Evolutionary conservation across 805 yeast species (phyloP).

Genomic region (Teunomyces panamensis): DNA sequence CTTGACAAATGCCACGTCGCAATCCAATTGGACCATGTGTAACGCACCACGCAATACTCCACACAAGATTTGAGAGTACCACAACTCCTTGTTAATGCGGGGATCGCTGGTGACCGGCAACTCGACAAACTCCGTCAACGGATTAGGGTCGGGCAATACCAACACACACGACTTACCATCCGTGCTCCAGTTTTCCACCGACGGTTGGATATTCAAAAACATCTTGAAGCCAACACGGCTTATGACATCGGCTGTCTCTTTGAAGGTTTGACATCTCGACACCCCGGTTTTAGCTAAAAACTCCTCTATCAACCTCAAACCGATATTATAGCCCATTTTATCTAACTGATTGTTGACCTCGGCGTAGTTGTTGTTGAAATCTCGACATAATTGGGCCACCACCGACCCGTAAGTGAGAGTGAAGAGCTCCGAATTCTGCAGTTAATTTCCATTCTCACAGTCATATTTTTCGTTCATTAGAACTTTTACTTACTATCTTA

Average conservation of each 20-base stretch:
- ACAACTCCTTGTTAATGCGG: conserved; percentile 63
- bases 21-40: conserved; percentile 94
- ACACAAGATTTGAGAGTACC: conserved; percentile 90
- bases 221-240: conserved; percentile 87
- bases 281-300: conserved; percentile 85
- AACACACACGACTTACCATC: conserved; percentile 76
- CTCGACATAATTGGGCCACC: conserved; percentile 87
- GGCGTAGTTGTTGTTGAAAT: conserved; percentile 67
- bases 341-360: conserved; percentile 83
- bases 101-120: conserved; percentile 70
- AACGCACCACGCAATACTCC: conserved; percentile 90
- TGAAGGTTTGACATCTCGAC: conserved; percentile 73
- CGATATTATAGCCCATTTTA: conserved; percentile 94
- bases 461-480: background rate
- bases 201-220: conserved; percentile 80
- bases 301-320: conserved; percentile 87
- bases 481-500: conserved; percentile 59
- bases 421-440: conserved; percentile 81
- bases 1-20: conserved; percentile 74
- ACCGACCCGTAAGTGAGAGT: conserved; percentile 94
- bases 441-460: conserved; percentile 6
- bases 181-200: conserved; percentile 67
- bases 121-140: conserved; percentile 93
- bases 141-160: conserved; percentile 71
- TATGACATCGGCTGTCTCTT: conserved; percentile 84